A percentile compares a stretch with the other conserved stretches of the same genome.
These are phyloP conservation scores for Diacronema lutheri DNA, from an alignment of 78 protist genomes.

Conservation along the genomic window DNA sequence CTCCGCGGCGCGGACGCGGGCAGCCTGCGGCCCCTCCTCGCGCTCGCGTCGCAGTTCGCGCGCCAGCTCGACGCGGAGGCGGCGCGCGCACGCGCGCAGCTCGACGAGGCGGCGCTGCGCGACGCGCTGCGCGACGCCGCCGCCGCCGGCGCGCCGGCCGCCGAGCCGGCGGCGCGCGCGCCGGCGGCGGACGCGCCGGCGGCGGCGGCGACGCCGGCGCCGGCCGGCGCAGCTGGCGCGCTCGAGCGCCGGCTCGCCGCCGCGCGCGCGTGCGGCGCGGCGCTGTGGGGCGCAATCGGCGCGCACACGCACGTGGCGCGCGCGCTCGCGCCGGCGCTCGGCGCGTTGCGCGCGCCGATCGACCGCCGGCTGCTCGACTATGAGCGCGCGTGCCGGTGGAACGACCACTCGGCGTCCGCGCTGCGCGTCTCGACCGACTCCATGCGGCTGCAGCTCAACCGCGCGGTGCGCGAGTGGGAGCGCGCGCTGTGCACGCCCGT, in stretches of 20 bases:
- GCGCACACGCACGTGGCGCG: background rate
- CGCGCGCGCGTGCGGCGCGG: background rate
- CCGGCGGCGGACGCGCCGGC: background rate
- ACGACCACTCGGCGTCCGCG: slow-evolving; percentile 49
- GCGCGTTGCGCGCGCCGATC: slow-evolving; percentile 19
- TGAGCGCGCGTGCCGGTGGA: slow-evolving; percentile 45
- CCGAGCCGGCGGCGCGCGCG: background rate
- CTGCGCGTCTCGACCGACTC: slow-evolving; percentile 46
- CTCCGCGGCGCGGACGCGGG: background rate
- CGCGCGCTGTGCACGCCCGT: slow-evolving; percentile 5
- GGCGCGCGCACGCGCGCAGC: too few species aligned
- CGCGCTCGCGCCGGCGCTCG: background rate
- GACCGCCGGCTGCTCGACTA: slow-evolving; percentile 56
- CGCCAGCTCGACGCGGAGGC: too few species aligned
- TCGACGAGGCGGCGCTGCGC: background rate
- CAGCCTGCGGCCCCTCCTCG: background rate
- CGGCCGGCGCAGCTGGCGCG: too few species aligned
- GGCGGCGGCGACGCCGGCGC: background rate
- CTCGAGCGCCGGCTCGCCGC: background rate
- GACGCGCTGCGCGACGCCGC: background rate
- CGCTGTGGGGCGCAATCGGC: background rate
- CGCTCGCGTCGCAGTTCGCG: too few species aligned
- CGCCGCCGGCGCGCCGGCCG: background rate
- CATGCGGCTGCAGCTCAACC: slow-evolving; percentile 47
- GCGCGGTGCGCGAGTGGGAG: background rate